Base-by-base conservation (phyloP, 192 early-diverging fungal species). In the Coemansia sp. region DNA sequence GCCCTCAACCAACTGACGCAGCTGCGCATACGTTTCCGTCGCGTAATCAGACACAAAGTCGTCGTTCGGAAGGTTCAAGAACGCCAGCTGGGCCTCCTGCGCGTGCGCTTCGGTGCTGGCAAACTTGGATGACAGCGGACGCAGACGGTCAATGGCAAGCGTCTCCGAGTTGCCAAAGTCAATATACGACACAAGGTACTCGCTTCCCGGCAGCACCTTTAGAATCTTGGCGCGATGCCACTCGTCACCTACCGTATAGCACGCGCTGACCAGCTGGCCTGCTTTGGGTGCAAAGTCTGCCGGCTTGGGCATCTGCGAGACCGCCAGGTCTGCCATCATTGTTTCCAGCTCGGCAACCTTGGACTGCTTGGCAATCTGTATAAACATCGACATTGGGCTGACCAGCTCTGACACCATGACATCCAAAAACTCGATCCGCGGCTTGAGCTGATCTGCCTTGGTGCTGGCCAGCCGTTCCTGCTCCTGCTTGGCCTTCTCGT, bases 151-250 rank as follows among this genome's bases (percentile, higher is more conserved):
- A 24, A 83, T 59, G 2, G 89, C 79, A 25, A 99, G 58, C 3
- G 84, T 79, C 67, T 99, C 95, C 3, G 88, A 85, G 80, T 99
- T 99, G 51, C 97, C 97, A 82, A 93, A 97, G 82, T 99, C 97
- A 49, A 97, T 76, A 73, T 96, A 99, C 5, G 87, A 62, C 2
- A 99, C 90, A 38, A 91, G 82, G 56, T 83, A 88, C 61, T 77
- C 73, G 51, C 73, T 69, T 11, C 85, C 89, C 2, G 85, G 64
- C 37, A 89, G 70, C 14, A 85, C 75, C 56, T 85, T 85, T 38
- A 83, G 76, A 15, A 99, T 84, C 62, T 88, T 87, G 32, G 93
- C 97, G 39, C 97, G 90, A 68, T 95, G 95, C 91, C 94, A 96
- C 66, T 87, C 81, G 57, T 93, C 84, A 65, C 96, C 95, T 65